Percentiles rank a stretch among this genome's conserved stretches.
These are phyloP conservation scores for Podosphaera xanthii DNA, from an alignment of 2,329 filamentous ascomycete genomes.

Conservation along the genomic window DNA sequence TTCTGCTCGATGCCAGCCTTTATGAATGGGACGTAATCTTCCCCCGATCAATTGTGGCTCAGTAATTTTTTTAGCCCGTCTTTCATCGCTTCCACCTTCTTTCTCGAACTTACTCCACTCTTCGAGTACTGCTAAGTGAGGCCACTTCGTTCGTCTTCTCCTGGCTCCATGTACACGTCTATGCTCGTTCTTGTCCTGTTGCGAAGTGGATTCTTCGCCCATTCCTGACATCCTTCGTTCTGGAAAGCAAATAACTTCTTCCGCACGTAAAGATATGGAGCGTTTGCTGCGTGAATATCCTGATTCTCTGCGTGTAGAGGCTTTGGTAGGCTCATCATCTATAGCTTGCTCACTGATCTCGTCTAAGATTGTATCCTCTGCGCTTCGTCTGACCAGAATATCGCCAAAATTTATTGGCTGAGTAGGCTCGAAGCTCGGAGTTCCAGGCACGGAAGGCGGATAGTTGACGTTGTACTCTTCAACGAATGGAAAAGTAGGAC, in stretches of 20 bases:
- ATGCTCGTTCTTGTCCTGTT: conserved; percentile 22
- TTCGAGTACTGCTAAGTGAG: conserved; percentile 61
- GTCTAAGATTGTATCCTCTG: conserved; percentile 6
- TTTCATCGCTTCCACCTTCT: conserved; percentile 60
- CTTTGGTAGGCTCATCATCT: conserved; percentile 14
- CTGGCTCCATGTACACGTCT: conserved; percentile 8
- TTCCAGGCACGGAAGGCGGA: conserved; percentile 42
- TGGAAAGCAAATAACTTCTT: conserved; percentile 86
- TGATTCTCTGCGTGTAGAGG: conserved; percentile 9
- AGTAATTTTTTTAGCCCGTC: conserved; percentile 73
- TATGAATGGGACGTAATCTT: conserved; percentile 56
- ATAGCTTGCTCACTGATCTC: conserved; percentile 10
- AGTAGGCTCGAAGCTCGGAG: conserved; percentile 28
- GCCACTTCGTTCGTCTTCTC: conserved; percentile 55
- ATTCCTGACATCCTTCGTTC: conserved; percentile 57
- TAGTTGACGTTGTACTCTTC: conserved; percentile 43
- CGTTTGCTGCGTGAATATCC: conserved; percentile 26
- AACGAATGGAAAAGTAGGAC: conserved; percentile 9
- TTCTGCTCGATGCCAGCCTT: conserved; percentile 65
- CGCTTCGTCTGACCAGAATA: conserved; percentile 37
- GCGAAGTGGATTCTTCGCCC: conserved; percentile 38
- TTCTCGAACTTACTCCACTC: conserved; percentile 85
- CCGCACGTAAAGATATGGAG: conserved; percentile 31
- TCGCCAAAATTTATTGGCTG: conserved; percentile 39
- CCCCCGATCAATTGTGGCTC: conserved; percentile 87